Evolutionary conservation across 139 green algal species (phyloP).

Genomic region (Microglena sp.): DNA sequence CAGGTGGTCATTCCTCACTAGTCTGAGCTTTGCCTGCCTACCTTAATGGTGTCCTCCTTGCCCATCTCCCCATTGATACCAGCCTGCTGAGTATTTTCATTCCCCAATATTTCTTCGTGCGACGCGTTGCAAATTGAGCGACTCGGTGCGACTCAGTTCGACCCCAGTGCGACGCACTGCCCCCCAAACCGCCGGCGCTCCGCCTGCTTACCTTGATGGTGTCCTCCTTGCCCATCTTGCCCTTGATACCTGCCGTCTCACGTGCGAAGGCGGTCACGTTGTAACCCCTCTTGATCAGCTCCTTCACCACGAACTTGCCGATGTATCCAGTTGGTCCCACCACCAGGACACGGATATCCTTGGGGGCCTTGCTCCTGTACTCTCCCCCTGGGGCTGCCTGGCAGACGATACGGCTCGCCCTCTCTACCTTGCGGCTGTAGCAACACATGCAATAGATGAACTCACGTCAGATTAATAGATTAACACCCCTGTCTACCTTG

Average conservation of each 20-base stretch:
- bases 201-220: conserved; percentile 43
- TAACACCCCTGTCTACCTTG: neutral
- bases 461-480: no score
- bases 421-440: neutral
- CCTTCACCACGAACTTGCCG: conserved; percentile 67
- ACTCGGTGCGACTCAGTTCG: no score
- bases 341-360: conserved; percentile 82
- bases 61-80: neutral
- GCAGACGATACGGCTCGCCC: neutral
- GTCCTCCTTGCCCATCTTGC: conserved; percentile 72
- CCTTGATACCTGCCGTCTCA: conserved; percentile 82
- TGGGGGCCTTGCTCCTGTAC: conserved; percentile 44
- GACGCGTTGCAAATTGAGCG: no score
- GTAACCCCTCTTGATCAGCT: conserved; percentile 60
- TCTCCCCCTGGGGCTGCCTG: conserved; percentile 20
- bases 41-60: neutral
- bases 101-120: no score
- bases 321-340: conserved; percentile 93
- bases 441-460: neutral
- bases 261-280: conserved; percentile 77
- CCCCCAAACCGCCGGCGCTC: no score
- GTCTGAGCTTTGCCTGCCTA: neutral
- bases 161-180: no score
- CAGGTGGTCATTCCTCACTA: no score
- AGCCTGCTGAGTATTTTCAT: no score